Conservation (phyloP, 352 stramenopile genomes). For the Pythium monospermum region DNA sequence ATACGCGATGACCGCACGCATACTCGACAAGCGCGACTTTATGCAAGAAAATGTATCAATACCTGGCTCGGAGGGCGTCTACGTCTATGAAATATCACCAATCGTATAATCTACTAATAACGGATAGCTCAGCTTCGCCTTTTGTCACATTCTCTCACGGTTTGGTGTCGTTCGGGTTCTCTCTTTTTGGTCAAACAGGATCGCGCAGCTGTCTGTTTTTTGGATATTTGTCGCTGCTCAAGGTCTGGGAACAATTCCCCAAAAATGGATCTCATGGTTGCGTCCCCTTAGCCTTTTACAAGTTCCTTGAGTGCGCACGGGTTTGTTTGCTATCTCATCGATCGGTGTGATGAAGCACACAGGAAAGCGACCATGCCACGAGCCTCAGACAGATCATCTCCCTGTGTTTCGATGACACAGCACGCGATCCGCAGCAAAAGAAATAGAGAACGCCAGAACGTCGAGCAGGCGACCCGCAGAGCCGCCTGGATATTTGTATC, state of each 20-base stretch:
- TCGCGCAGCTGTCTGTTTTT: not conserved
- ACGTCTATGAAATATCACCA: slow-evolving; percentile 44
- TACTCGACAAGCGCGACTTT: slow-evolving; percentile 32
- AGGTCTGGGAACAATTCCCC: slow-evolving; percentile 11
- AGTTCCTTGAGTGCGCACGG: not conserved
- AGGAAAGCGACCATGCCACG: not conserved
- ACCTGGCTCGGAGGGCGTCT: slow-evolving; percentile 33
- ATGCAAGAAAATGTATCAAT: slow-evolving; percentile 12
- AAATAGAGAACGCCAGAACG: not conserved
- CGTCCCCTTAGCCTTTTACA: slow-evolving; percentile 15
- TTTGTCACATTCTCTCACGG: slow-evolving; percentile 28
- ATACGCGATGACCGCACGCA: slow-evolving; percentile 35
- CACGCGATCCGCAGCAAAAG: not conserved
- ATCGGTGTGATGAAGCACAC: not conserved
- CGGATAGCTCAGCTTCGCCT: slow-evolving; percentile 72
- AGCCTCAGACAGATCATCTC: not conserved
- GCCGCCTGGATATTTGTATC: slow-evolving; percentile 4
- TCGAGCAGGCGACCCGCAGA: slow-evolving; percentile 7
- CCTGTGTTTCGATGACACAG: slow-evolving; percentile 6
- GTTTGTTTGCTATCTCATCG: slow-evolving; percentile 11
- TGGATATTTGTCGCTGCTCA: not conserved
- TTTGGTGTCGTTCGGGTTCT: slow-evolving; percentile 1
- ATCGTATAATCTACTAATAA: no score
- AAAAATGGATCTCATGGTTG: slow-evolving; percentile 8
- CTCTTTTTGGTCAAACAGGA: slow-evolving; percentile 24